These are phyloP conservation scores for Proliferodiscus dingleyae DNA, from an alignment of 2,329 filamentous ascomycete genomes.

Conservation along the genomic window DNA sequence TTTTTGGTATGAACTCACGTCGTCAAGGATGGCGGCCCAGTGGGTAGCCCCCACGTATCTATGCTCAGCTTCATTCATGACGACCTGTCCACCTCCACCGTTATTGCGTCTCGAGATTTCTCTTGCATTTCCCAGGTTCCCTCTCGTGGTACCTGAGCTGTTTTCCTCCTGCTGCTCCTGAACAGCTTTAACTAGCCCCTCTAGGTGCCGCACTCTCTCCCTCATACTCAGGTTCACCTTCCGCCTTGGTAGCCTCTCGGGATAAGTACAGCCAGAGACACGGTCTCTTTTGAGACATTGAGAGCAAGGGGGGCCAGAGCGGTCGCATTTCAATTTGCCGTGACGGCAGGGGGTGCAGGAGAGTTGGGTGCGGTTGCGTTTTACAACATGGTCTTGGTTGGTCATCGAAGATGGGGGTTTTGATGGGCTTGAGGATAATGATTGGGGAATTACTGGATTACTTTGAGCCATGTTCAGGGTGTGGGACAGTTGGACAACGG, in stretches of 20 bases:
- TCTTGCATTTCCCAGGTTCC: no score
- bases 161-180: no score
- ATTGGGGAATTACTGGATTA: no score
- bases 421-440: background rate
- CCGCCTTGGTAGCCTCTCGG: constrained; percentile 40
- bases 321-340: constrained; percentile 45
- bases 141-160: no score
- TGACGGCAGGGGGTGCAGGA: constrained; percentile 20
- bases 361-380: constrained; percentile 16
- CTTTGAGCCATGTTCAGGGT: no score
- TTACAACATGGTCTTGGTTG: no score
- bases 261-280: constrained; percentile 44
- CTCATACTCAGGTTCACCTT: constrained; percentile 45
- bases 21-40: constrained; percentile 55
- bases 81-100: no score
- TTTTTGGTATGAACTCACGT: constrained; percentile 39
- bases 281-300: constrained; percentile 49
- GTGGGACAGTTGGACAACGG: no score
- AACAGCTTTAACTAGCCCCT: constrained; percentile 53
- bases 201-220: constrained; percentile 48
- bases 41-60: constrained; percentile 54
- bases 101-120: no score
- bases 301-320: constrained; percentile 44
- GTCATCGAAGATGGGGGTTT: background rate
- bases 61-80: no score